Conservation (phyloP, 306 rosid genomes). For the Cucumis cinereus region DNA sequence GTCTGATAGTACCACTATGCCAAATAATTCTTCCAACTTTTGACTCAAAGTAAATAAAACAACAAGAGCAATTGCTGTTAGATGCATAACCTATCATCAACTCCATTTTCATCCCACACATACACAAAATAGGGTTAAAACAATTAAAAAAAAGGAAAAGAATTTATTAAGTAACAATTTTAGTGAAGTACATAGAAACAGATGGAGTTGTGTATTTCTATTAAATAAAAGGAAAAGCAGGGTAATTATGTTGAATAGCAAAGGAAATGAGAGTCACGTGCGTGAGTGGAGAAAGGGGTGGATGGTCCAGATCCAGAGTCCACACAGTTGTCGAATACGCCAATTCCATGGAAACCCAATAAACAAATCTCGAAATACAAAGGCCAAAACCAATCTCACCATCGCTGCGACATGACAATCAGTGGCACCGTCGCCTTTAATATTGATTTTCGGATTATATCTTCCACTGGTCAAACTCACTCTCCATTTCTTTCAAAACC, state of each 20-base stretch:
- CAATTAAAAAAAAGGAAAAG: no score
- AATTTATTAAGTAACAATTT: no score
- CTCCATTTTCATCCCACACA: no score
- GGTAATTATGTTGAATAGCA: neutral
- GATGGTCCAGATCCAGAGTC: neutral
- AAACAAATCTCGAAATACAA: neutral
- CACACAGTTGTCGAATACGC: conserved; percentile 5
- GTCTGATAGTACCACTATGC: no score
- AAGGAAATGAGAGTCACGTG: neutral
- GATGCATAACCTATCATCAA: no score
- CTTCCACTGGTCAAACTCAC: neutral
- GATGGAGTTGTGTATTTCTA: no score
- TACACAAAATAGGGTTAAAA: no score
- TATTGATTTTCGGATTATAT: conserved; percentile 1
- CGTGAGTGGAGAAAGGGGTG: neutral
- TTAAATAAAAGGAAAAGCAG: no score
- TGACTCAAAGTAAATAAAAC: no score
- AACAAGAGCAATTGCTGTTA: no score
- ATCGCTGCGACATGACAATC: conserved; percentile 5
- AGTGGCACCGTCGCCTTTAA: conserved; percentile 6
- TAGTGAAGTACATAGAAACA: no score
- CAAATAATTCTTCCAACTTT: no score
- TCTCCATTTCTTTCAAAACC: neutral
- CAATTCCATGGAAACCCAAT: neutral
- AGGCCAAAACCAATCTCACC: neutral